phyloP scores from a whole-genome alignment of 805 yeast species.

The Ascoidea asiatica region DNA sequence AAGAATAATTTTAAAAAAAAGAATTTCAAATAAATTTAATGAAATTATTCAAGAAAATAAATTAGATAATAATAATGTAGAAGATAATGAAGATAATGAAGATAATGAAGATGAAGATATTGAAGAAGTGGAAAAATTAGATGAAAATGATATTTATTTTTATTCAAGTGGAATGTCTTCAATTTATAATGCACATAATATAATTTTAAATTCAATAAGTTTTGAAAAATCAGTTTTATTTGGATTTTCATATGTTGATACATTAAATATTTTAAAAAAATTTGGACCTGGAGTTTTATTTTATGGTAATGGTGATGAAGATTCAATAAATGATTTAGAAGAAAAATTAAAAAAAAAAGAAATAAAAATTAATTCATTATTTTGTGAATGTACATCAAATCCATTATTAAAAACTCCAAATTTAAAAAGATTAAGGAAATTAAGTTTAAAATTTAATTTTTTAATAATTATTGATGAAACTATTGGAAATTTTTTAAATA shows the following conservation, averaged over 20 bases:
- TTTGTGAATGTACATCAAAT: slow-evolving; percentile 91
- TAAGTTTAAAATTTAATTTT: slow-evolving; percentile 61
- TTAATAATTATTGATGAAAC: slow-evolving; percentile 88
- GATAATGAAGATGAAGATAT: slow-evolving; percentile 5
- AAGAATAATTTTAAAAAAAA: slow-evolving; percentile 52
- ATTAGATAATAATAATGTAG: background rate
- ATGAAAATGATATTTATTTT: slow-evolving; percentile 61
- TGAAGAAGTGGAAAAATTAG: slow-evolving; percentile 8
- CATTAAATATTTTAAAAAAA: slow-evolving; percentile 70
- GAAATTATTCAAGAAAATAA: slow-evolving; percentile 14
- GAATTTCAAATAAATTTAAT: slow-evolving; percentile 59
- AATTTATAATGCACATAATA: slow-evolving; percentile 68
- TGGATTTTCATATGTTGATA: slow-evolving; percentile 94
- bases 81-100: slow-evolving; percentile 1
- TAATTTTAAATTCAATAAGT: slow-evolving; percentile 22
- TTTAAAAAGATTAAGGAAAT: slow-evolving; percentile 42
- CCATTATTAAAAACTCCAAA: slow-evolving; percentile 86
- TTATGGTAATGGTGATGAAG: slow-evolving; percentile 72
- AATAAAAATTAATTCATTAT: slow-evolving; percentile 56
- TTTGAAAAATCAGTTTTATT: slow-evolving; percentile 69
- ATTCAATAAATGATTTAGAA: slow-evolving; percentile 50
- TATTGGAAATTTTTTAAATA: slow-evolving; percentile 79
- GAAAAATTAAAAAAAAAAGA: slow-evolving; percentile 38
- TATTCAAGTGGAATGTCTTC: slow-evolving; percentile 92
- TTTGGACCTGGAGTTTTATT: slow-evolving; percentile 89